These are phyloP conservation scores for Thermoascus crustaceus DNA, from an alignment of 2,329 filamentous ascomycete species.

Conservation along the genomic window DNA sequence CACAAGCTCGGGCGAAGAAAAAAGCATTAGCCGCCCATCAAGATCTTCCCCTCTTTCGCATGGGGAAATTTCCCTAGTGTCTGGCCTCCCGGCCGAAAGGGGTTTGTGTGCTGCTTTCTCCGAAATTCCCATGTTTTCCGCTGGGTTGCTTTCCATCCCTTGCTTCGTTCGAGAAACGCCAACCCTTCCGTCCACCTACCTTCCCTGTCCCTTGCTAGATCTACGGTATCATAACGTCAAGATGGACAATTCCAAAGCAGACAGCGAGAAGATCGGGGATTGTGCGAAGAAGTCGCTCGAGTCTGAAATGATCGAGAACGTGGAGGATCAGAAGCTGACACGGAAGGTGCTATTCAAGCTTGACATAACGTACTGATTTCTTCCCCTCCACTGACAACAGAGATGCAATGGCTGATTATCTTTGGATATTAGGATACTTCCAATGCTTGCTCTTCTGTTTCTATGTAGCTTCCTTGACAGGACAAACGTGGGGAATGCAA, in stretches of 20 bases:
- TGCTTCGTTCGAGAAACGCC: no score
- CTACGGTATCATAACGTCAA: no score
- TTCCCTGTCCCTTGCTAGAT: no score
- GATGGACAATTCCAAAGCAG: neutral
- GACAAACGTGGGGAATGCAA: slow-evolving; percentile 66
- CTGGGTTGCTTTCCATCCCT: no score
- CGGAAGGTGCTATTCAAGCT: slow-evolving; percentile 45
- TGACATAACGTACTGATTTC: slow-evolving; percentile 40
- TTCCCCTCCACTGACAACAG: neutral
- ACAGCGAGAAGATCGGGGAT: neutral
- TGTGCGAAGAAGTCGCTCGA: neutral
- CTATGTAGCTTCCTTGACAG: slow-evolving; percentile 59
- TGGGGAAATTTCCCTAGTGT: no score
- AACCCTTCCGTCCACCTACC: no score
- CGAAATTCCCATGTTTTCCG: no score
- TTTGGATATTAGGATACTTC: slow-evolving; percentile 45
- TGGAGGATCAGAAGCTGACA: neutral
- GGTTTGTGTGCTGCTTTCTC: no score
- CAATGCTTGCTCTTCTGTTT: slow-evolving; percentile 56
- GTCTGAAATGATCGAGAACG: neutral
- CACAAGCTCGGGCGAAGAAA: no score
- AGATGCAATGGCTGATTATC: slow-evolving; percentile 3
- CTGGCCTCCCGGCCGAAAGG: no score
- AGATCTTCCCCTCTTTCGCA: no score
- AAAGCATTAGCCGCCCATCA: no score